Evolutionary conservation across 257 asterid species (phyloP).

Genomic region (Ophiorrhiza pumila): DNA sequence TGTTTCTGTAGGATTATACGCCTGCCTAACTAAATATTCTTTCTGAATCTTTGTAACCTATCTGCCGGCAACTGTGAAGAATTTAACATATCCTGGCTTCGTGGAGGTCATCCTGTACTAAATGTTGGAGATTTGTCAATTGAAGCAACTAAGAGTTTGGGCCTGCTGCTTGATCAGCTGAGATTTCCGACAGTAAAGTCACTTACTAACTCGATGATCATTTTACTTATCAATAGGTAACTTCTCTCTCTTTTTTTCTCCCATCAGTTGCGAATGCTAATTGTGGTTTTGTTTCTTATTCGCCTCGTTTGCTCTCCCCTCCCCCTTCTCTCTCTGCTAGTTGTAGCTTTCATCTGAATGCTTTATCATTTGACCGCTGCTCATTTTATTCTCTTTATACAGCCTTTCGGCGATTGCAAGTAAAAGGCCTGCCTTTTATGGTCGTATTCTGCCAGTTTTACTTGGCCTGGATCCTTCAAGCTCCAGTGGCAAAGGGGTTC

Average conservation of each 20-base stretch:
- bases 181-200: constrained; percentile 78
- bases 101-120: constrained; percentile 90
- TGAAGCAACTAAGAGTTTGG: constrained; percentile 83
- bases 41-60: constrained; percentile 9
- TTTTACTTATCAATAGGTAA: constrained; percentile 81
- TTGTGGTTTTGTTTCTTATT: background rate
- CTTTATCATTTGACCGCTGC: constrained; percentile 7
- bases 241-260: background rate
- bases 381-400: constrained; percentile 20
- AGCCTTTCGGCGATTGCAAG: constrained; percentile 93
- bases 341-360: too few relatives aligned
- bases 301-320: too few relatives aligned
- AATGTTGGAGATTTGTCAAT: constrained; percentile 80
- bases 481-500: constrained; percentile 61
- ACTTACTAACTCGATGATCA: constrained; percentile 67
- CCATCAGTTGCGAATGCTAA: background rate
- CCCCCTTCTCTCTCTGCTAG: too few relatives aligned
- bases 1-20: background rate
- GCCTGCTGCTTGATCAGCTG: constrained; percentile 84
- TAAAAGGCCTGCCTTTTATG: constrained; percentile 95
- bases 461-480: constrained; percentile 76
- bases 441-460: constrained; percentile 92
- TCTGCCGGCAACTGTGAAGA: constrained; percentile 57
- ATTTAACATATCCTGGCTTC: constrained; percentile 91
- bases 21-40: background rate